Evolutionary conservation across 805 yeast species (phyloP).

Genomic region (Lachancea sp.): DNA sequence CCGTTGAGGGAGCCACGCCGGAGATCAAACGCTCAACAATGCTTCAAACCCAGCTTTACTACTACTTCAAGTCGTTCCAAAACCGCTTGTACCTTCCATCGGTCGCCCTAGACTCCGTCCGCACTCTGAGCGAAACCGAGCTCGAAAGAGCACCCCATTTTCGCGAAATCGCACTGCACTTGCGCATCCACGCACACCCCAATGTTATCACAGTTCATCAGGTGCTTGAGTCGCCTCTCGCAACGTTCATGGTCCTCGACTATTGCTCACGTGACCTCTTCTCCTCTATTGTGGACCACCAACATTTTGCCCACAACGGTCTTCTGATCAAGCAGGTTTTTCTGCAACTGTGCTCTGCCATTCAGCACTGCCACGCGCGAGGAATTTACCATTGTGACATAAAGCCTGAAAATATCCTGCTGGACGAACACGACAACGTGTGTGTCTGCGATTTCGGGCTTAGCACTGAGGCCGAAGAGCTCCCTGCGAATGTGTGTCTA

Average conservation of each 20-base stretch:
- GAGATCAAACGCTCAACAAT: constrained; percentile 22
- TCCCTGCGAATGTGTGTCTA: constrained; percentile 68
- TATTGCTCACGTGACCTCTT: constrained; percentile 83
- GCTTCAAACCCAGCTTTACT: constrained; percentile 25
- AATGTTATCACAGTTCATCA: constrained; percentile 71
- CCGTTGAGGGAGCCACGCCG: constrained; percentile 19
- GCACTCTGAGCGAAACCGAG: constrained; percentile 32
- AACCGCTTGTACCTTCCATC: constrained; percentile 22
- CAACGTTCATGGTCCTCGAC: constrained; percentile 73
- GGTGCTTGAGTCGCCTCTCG: constrained; percentile 54
- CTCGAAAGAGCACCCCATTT: constrained; percentile 34
- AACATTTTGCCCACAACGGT: constrained; percentile 51
- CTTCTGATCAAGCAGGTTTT: constrained; percentile 50
- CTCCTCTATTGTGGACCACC: constrained; percentile 71
- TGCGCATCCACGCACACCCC: constrained; percentile 70
- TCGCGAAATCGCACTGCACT: constrained; percentile 68
- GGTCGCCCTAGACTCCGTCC: constrained; percentile 25
- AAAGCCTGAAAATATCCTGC: constrained; percentile 89
- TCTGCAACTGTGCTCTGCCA: constrained; percentile 73
- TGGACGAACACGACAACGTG: constrained; percentile 52
- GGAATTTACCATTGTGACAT: constrained; percentile 91
- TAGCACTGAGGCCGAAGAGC: constrained; percentile 53
- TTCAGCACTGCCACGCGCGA: constrained; percentile 72
- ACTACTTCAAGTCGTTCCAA: constrained; percentile 22
- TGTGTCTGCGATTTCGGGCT: constrained; percentile 83